Conservation (phyloP, 1,139 yeast genomes). For the Yarrowia galli region DNA sequence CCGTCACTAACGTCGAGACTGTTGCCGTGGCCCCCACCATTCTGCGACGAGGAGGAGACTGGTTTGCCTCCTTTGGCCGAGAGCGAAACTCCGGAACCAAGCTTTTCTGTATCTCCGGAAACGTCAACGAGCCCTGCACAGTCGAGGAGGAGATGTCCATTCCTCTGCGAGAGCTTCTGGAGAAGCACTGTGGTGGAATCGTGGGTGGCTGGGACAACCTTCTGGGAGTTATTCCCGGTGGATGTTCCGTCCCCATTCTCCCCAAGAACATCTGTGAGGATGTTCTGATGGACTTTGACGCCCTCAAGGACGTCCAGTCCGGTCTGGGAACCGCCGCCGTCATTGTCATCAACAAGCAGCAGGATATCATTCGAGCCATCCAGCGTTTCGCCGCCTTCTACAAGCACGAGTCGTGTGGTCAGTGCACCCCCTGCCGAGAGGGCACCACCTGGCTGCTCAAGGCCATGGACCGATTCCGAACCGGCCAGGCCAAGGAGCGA, state of each 20-base stretch:
- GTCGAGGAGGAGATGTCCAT: constrained; percentile 94
- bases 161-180: constrained; percentile 78
- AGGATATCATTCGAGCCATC: constrained; percentile 83
- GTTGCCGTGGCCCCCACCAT: constrained; percentile 89
- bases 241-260: constrained; percentile 83
- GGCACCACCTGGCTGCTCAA: constrained; percentile 86
- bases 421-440: constrained; percentile 94
- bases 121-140: constrained; percentile 89
- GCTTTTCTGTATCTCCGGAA: constrained; percentile 85
- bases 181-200: constrained; percentile 88
- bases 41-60: constrained; percentile 84
- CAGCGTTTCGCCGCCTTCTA: constrained; percentile 83
- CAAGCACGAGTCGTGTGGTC: constrained; percentile 92
- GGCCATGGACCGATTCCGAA: constrained; percentile 81
- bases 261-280: constrained; percentile 70
- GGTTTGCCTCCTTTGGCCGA: constrained; percentile 85
- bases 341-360: constrained; percentile 84
- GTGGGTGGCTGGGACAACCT: constrained; percentile 92
- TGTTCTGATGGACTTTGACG: constrained; percentile 85
- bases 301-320: constrained; percentile 80
- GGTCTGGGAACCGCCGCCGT: constrained; percentile 94
- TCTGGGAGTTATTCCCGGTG: constrained; percentile 87
- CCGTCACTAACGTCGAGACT: constrained; percentile 89
- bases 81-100: constrained; percentile 84
- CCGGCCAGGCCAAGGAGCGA: constrained; percentile 77